A percentile compares a stretch with the other conserved stretches of the same genome.
Conservation (phyloP, 164 flowering plant species). For the Chimonanthus praecox region DNA sequence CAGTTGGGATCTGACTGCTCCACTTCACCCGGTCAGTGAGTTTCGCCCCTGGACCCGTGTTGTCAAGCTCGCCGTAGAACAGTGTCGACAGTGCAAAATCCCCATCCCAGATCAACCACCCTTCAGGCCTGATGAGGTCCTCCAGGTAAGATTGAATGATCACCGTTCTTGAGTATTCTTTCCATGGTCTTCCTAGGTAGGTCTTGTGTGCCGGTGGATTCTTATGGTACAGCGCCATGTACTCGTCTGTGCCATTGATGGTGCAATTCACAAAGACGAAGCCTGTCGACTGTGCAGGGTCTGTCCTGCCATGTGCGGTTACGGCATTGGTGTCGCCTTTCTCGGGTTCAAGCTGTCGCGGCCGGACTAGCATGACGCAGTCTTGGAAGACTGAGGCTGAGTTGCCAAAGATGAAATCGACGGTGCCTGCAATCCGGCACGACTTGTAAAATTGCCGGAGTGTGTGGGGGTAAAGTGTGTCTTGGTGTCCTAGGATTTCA, state of each 20-base stretch:
- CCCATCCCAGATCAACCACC: conserved; percentile 40
- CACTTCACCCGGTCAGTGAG: conserved; percentile 49
- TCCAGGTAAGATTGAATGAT: conserved; percentile 21
- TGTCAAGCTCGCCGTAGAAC: conserved; percentile 38
- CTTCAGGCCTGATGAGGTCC: conserved; percentile 32
- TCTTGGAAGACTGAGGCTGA: conserved; percentile 11
- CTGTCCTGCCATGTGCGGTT: conserved; percentile 15
- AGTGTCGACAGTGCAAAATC: conserved; percentile 19
- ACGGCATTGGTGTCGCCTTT: conserved; percentile 12
- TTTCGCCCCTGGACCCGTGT: conserved; percentile 51
- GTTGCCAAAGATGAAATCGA: conserved; percentile 14
- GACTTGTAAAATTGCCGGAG: conserved; percentile 14
- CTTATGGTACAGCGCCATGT: conserved; percentile 6
- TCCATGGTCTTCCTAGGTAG: conserved; percentile 46
- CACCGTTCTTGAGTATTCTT: conserved; percentile 26
- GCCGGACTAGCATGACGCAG: conserved; percentile 5
- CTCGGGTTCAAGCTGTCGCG: conserved; percentile 6
- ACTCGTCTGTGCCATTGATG: conserved; percentile 11
- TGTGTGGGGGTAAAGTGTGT: conserved; percentile 11
- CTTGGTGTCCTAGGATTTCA: conserved; percentile 15
- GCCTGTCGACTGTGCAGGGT: conserved; percentile 17
- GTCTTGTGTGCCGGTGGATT: conserved; percentile 12
- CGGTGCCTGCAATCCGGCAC: conserved; percentile 10
- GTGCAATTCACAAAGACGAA: conserved; percentile 6
- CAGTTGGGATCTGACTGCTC: conserved; percentile 64